phyloP scores from a whole-genome alignment of 805 yeast species.

The Babjeviella inositovora region DNA sequence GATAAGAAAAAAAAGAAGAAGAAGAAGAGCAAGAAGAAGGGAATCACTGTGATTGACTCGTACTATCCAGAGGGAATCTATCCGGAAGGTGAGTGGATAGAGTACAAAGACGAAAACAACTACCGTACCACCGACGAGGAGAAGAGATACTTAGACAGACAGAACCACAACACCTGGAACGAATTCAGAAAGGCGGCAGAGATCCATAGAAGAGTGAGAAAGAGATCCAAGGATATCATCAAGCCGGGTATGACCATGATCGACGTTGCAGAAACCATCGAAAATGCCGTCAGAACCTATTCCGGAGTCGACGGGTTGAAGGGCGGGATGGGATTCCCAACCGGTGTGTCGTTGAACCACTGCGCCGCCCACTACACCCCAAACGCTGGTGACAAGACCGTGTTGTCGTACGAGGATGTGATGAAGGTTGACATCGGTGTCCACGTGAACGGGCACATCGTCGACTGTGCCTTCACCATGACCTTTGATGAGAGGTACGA shows the following conservation, averaged over 20 bases:
- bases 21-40: constrained; percentile 33
- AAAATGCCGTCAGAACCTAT: constrained; percentile 64
- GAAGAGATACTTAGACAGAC: constrained; percentile 57
- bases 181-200: constrained; percentile 95
- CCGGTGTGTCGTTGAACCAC: constrained; percentile 88
- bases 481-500: constrained; percentile 80
- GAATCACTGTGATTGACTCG: constrained; percentile 45
- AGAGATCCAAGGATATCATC: constrained; percentile 54
- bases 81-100: constrained; percentile 83
- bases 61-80: constrained; percentile 56
- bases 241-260: constrained; percentile 88
- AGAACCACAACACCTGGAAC: constrained; percentile 47
- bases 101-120: constrained; percentile 55
- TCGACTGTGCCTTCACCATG: constrained; percentile 91
- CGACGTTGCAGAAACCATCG: constrained; percentile 82
- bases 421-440: constrained; percentile 96
- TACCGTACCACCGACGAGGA: constrained; percentile 80
- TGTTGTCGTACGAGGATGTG: constrained; percentile 74
- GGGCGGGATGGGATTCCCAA: constrained; percentile 95
- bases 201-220: constrained; percentile 82
- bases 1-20: constrained; percentile 16
- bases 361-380: constrained; percentile 98
- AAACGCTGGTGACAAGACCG: constrained; percentile 81
- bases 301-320: constrained; percentile 50
- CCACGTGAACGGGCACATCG: constrained; percentile 85